These are phyloP conservation scores for Dendrocalamus sinicus DNA, from an alignment of 176 grass and related monocot genomes.

Conservation along the genomic window DNA sequence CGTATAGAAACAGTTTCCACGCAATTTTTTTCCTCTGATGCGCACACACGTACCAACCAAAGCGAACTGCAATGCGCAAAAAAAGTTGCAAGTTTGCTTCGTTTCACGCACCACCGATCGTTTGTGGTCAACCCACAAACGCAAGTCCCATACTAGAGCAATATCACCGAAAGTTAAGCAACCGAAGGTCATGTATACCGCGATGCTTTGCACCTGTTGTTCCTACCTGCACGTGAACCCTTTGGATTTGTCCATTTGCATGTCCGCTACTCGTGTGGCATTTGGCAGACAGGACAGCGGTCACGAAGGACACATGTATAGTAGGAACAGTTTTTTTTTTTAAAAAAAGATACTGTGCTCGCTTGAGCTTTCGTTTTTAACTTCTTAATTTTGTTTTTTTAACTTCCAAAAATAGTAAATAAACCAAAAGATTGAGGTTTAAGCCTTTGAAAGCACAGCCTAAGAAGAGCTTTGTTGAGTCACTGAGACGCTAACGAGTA, in stretches of 20 bases:
- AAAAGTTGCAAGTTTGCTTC: background rate
- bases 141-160: background rate
- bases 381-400: too few relatives aligned
- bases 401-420: too few relatives aligned
- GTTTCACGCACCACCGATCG: background rate
- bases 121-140: background rate
- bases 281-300: conserved; percentile 10
- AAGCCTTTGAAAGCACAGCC: too few relatives aligned
- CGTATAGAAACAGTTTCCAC: too few relatives aligned
- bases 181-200: background rate
- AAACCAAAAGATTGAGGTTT: too few relatives aligned
- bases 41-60: background rate
- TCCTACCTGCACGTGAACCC: background rate
- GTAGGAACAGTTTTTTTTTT: too few relatives aligned
- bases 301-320: background rate
- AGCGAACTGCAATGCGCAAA: background rate
- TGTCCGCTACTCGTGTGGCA: background rate
- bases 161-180: background rate
- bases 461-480: too few relatives aligned
- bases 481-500: too few relatives aligned
- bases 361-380: too few relatives aligned
- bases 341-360: too few relatives aligned
- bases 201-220: too few relatives aligned
- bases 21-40: too few relatives aligned
- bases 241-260: background rate